These are phyloP conservation scores for Paramecium sonneborni DNA, from an alignment of 73 alveolate species.

Conservation along the genomic window DNA sequence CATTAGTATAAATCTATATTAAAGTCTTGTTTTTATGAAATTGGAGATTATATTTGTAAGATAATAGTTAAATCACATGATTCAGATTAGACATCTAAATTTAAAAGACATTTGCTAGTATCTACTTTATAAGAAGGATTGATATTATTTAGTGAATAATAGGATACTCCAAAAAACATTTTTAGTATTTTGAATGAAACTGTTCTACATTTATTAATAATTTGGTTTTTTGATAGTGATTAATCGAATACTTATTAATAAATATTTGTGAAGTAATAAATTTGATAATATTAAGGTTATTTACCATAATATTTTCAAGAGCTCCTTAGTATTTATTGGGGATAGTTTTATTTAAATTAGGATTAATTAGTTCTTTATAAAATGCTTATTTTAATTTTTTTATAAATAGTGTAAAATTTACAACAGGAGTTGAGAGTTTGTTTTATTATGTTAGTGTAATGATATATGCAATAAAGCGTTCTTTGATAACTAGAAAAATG, in stretches of 20 bases:
- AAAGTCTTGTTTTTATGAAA: background rate
- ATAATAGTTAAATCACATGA: background rate
- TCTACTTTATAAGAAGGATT: background rate
- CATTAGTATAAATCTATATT: background rate
- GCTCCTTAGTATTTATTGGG: constrained; percentile 2
- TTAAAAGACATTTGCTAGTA: background rate
- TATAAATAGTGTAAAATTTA: background rate
- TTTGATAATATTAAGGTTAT: background rate
- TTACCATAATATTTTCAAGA: constrained; percentile 5
- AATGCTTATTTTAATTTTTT: constrained; percentile 18
- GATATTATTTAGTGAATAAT: background rate
- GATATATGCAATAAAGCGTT: background rate
- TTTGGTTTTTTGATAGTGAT: constrained; percentile 44
- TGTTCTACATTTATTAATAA: background rate
- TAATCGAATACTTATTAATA: background rate
- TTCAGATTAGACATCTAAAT: background rate
- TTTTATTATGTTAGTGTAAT: background rate
- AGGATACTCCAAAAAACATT: background rate
- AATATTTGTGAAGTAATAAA: background rate
- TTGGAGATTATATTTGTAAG: constrained; percentile 11
- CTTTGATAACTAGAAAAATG: background rate
- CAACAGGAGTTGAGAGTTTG: background rate
- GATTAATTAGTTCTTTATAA: background rate
- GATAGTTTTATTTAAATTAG: constrained; percentile 10
- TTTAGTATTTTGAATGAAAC: constrained; percentile 14